phyloP scores from a whole-genome alignment of 495 filamentous ascomycete genomes.

The Parmelia sp. region DNA sequence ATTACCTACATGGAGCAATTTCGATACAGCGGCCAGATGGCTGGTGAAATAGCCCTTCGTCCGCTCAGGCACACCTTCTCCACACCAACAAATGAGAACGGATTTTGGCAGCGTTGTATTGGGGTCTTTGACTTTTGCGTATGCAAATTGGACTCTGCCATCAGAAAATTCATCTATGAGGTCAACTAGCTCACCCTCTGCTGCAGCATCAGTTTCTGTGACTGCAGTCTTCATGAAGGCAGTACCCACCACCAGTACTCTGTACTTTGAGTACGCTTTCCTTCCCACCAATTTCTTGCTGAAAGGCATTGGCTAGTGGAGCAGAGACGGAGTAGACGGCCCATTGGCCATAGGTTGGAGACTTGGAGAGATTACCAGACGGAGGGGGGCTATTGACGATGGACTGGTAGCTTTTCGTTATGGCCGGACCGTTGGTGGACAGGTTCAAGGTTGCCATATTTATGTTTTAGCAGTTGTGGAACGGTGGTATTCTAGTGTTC shows the following conservation, averaged over 20 bases:
- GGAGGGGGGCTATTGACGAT: conserved; percentile 68
- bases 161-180: conserved; percentile 98
- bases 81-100: conserved; percentile 94
- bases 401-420: conserved; percentile 84
- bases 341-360: conserved; percentile 76
- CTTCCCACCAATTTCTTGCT: conserved; percentile 70
- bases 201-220: conserved; percentile 6
- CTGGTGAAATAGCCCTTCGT: conserved; percentile 98
- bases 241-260: conserved; percentile 68
- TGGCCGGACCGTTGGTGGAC: conserved; percentile 83
- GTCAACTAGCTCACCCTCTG: conserved; percentile 89
- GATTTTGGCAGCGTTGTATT: conserved; percentile 89
- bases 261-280: conserved; percentile 95
- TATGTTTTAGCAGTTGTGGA: conserved; percentile 7
- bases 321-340: conserved; percentile 86
- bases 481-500: background rate
- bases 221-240: background rate
- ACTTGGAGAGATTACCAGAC: conserved; percentile 56
- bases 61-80: conserved; percentile 94
- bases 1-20: conserved; percentile 70
- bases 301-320: conserved; percentile 84
- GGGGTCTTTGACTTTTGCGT: conserved; percentile 89
- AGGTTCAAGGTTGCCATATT: conserved; percentile 88
- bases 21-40: conserved; percentile 79
- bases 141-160: conserved; percentile 93